These are phyloP conservation scores for Knoxdaviesia capensis DNA, from an alignment of 2,329 filamentous ascomycete species.

Conservation along the genomic window DNA sequence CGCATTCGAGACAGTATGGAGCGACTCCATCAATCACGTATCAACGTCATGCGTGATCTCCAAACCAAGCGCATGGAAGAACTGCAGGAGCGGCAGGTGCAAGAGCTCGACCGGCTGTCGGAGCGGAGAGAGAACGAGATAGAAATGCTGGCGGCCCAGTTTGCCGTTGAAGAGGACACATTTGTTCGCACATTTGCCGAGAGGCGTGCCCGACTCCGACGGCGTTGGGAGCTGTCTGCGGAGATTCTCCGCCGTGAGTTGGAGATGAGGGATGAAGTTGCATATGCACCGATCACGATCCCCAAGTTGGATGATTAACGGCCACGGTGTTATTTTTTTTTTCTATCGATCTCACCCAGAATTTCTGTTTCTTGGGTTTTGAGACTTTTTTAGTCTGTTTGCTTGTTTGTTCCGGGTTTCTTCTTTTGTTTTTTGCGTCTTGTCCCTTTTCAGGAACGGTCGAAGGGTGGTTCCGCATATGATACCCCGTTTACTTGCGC, in stretches of 20 bases:
- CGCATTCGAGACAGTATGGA: conserved; percentile 38
- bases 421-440: not conserved
- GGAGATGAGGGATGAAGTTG: conserved; percentile 20
- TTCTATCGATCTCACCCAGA: not conserved
- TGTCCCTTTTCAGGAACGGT: not conserved
- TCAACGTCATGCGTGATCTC: conserved; percentile 44
- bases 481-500: not conserved
- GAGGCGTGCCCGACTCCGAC: conserved; percentile 22
- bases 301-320: not conserved
- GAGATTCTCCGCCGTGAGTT: conserved; percentile 33
- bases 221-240: conserved; percentile 30
- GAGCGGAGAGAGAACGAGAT: conserved; percentile 26
- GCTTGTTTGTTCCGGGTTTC: not conserved
- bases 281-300: conserved; percentile 15
- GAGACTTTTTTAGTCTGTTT: not conserved
- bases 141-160: conserved; percentile 23
- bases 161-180: conserved; percentile 27
- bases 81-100: conserved; percentile 31
- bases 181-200: conserved; percentile 22
- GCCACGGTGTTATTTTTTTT: conserved; percentile 1
- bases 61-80: conserved; percentile 42
- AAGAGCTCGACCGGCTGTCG: conserved; percentile 25
- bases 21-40: conserved; percentile 35
- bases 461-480: not conserved
- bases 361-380: conserved; percentile 1